Evolutionary conservation across 129 eudicot genomes (phyloP), one percentile per base, ranked within the genome.

Genomic region (Arctium minus): DNA sequence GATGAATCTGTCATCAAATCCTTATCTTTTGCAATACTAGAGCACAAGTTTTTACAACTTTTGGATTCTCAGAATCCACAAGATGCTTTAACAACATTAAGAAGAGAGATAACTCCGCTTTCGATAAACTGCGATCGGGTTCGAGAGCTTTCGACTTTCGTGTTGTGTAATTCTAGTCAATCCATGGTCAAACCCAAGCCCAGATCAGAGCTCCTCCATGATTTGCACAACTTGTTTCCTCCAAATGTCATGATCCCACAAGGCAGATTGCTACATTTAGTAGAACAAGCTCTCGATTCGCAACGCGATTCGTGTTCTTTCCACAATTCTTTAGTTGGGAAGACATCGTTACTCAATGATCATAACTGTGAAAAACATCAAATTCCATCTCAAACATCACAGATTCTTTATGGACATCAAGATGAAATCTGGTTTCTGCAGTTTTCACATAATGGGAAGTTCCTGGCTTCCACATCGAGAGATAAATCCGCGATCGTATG

Each of bases 31-130:
- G 27, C 76, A 18, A 94, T 94, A 35, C 79, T 92, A 75, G 97
- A 94, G 88, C 97, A 92, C 85, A 94, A 94, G 67, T 94, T 87
- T 83, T 69, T 90, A 40, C 89, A 90, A 79, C 87, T 92, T 74
- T 74, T 94, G 91, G 78, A 87, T 38, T 83, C 33, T 15, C 85
- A 83, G 40, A 92, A 81, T 33, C n/a, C 77, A 6, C 37, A 70
- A 88, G 94, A 87, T 9, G 97, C 97, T 72, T 75, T 92, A 82
- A 83, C 65, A 38, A 90, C 93, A 29, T 79, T 92, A 81, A 92
- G 97, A 74, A 86, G 82, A 31, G 88, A 94, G 82, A 92, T 94
- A 40, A 67, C 88, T 11, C 89, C 92, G n/a, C 91, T 92, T 83
- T 73, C 85, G 22, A 13, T 87, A 17, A 83, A 88, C 56, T 42